Percentiles rank a stretch among this genome's conserved stretches.
These are phyloP conservation scores for Capsicum baccatum DNA, from an alignment of 257 asterid genomes.

Conservation along the genomic window DNA sequence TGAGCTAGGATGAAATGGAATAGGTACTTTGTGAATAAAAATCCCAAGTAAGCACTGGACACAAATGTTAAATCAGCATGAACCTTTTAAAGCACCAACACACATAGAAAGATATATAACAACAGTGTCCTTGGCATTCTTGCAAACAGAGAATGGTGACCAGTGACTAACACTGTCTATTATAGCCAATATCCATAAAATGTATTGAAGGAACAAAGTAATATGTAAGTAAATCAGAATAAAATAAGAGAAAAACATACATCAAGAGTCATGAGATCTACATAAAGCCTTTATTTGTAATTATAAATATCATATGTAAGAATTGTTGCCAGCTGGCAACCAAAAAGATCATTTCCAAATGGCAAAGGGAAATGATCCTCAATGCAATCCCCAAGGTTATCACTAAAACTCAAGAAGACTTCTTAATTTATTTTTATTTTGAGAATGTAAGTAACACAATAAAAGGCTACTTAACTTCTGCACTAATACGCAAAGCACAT, in stretches of 20 bases:
- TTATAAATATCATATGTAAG: background rate
- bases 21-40: too few relatives aligned
- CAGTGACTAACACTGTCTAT: too few relatives aligned
- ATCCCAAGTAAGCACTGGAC: too few relatives aligned
- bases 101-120: background rate
- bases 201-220: background rate
- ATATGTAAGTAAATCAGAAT: background rate
- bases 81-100: background rate
- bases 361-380: background rate
- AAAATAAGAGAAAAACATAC: background rate
- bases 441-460: too few relatives aligned
- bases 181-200: background rate
- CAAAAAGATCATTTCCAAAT: background rate
- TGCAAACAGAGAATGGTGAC: background rate
- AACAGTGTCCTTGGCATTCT: background rate
- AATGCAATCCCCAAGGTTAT: background rate
- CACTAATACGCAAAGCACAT: background rate
- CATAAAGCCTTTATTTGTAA: background rate
- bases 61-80: background rate
- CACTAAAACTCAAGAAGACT: background rate
- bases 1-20: too few relatives aligned
- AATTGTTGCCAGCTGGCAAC: background rate
- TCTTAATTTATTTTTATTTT: too few relatives aligned
- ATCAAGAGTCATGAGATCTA: background rate
- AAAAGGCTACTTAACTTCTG: background rate